These are phyloP conservation scores for Ganoderma sinense DNA, from an alignment of 1,284 basidiomycete species.

Conservation along the genomic window DNA sequence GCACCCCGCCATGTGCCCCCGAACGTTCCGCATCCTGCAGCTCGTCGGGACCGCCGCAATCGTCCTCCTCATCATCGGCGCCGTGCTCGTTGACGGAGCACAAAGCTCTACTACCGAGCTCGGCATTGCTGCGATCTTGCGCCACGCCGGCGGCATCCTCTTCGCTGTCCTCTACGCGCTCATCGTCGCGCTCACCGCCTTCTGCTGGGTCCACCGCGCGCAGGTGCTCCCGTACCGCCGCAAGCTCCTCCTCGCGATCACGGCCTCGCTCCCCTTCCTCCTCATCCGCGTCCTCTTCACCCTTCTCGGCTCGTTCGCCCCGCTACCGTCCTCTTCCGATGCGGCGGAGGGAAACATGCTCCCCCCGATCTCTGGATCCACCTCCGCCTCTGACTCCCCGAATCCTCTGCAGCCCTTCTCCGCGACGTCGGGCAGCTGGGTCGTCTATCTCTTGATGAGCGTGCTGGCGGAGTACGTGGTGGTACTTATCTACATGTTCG, in stretches of 20 bases:
- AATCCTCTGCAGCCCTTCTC: slow-evolving; percentile 45
- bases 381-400: no score
- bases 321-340: slow-evolving; percentile 17
- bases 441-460: slow-evolving; percentile 61
- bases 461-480: slow-evolving; percentile 64
- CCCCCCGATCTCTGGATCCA: background rate
- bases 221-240: slow-evolving; percentile 60
- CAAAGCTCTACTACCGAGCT: slow-evolving; percentile 21
- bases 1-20: slow-evolving; percentile 21
- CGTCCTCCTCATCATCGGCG: slow-evolving; percentile 58
- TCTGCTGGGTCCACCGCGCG: slow-evolving; percentile 56
- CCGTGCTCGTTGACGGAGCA: slow-evolving; percentile 28
- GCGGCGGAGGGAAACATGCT: slow-evolving; percentile 13
- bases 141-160: slow-evolving; percentile 57
- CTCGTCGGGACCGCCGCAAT: slow-evolving; percentile 55
- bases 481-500: slow-evolving; percentile 56
- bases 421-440: slow-evolving; percentile 59
- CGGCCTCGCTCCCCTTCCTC: slow-evolving; percentile 63
- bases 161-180: slow-evolving; percentile 57
- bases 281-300: slow-evolving; percentile 62
- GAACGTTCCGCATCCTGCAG: slow-evolving; percentile 35
- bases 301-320: slow-evolving; percentile 55
- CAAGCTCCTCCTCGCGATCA: slow-evolving; percentile 60
- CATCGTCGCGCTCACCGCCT: slow-evolving; percentile 51
- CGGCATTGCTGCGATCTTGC: slow-evolving; percentile 42